Evolutionary conservation across 305 asterid genomes (phyloP), one percentile per base, ranked within the genome.

Genomic region (Fraxinus baroniana): DNA sequence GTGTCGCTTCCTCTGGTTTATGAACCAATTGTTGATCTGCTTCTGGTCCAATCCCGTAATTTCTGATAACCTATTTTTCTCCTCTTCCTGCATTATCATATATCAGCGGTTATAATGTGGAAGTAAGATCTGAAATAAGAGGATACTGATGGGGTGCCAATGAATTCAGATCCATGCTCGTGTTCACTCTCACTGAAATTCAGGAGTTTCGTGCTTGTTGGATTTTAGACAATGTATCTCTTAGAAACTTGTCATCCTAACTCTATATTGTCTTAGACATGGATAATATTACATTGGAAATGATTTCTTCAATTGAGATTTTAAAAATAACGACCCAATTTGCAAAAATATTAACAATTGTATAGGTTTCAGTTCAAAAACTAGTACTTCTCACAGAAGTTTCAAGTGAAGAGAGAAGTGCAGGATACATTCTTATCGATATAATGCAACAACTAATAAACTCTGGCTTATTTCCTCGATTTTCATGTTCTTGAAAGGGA

Each of bases 1-100:
- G 28, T 90, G 90, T 46, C 93, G 81, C 78, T 90, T 90, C 87
- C 93, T 88, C 60, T 89, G 92, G 81, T 89, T 89, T 24, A 89
- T 87, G 76, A 89, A 89, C 92, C 92, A 89, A 68, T 88, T 89
- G 88, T 89, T 89, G 36, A 89, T 87, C 90, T 89, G 92, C 86
- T 88, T 89, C 85, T 86, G 92, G 78, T 89, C 90, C 60, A 89
- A 81, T 46, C 92, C 90, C 0, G 89, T 90, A 3, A 49, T 17
- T 74, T 88, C 91, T 1, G 89, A 88, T 35, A 88, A 36, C 86
- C 49, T 86, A 33, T 26, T 86, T 55, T 88, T 88, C 80, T 88
- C 89, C 32, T 86, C 89, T 86, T 88, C 91, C 91, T 88, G 84
- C 81, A 84, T 76, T 2, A 77, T 76, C 20, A 28, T 5, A 18